Conservation (phyloP, 306 rosid species). For the Calophaca sinica region DNA sequence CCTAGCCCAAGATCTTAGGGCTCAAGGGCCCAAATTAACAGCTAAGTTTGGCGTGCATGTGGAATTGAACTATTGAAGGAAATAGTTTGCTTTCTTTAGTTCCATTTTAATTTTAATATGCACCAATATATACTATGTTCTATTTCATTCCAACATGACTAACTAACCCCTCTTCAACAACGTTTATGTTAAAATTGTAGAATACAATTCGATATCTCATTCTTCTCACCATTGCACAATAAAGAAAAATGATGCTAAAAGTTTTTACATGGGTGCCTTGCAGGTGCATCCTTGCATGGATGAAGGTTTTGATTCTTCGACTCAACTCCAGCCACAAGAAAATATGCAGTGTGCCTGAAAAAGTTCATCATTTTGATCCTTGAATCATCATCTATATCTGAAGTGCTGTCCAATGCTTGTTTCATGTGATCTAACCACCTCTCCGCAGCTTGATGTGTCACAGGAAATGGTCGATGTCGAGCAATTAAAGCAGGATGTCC, state of each 20-base stretch:
- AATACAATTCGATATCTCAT: no score
- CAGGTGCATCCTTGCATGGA: conserved; percentile 62
- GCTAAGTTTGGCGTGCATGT: no score
- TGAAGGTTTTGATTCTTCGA: conserved; percentile 63
- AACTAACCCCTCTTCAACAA: no score
- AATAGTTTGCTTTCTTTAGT: no score
- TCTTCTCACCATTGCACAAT: background rate
- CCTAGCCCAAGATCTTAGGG: no score
- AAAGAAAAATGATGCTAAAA: conserved; percentile 25
- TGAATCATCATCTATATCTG: conserved; percentile 74
- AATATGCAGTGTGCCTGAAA: conserved; percentile 88
- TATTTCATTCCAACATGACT: no score
- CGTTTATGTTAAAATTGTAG: no score
- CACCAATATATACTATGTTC: no score
- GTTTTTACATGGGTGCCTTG: conserved; percentile 48
- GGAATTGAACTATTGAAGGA: no score
- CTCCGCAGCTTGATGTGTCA: conserved; percentile 77
- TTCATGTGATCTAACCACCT: conserved; percentile 93
- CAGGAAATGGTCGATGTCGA: conserved; percentile 82
- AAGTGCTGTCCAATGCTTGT: conserved; percentile 68
- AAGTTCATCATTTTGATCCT: conserved; percentile 73
- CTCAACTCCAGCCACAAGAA: conserved; percentile 86
- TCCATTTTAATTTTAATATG: no score
- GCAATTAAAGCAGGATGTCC: conserved; percentile 95
- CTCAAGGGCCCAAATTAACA: no score